These are phyloP conservation scores for Asterochloris erici DNA, from an alignment of 139 green algal species.

Conservation along the genomic window DNA sequence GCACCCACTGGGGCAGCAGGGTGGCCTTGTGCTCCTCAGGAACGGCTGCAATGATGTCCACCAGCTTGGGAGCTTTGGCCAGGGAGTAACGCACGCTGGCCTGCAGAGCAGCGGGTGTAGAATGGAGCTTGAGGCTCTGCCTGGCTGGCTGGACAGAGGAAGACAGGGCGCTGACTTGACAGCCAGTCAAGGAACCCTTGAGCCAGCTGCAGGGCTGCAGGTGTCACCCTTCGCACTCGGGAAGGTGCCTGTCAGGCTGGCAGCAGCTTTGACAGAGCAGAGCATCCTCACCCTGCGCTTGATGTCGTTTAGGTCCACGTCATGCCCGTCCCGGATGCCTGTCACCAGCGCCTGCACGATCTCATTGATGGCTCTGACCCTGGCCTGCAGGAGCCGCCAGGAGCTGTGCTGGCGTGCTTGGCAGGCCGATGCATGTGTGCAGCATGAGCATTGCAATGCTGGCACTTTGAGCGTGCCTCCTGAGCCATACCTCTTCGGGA, in stretches of 20 bases:
- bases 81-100: constrained; percentile 47
- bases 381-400: constrained; percentile 38
- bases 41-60: constrained; percentile 97
- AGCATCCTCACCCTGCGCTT: constrained; percentile 49
- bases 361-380: constrained; percentile 75
- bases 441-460: too few relatives aligned
- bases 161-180: too few relatives aligned
- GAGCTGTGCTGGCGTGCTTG: too few relatives aligned
- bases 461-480: too few relatives aligned
- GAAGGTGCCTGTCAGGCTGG: too few relatives aligned
- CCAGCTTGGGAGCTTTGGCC: constrained; percentile 81
- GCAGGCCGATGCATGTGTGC: too few relatives aligned
- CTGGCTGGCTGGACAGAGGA: too few relatives aligned
- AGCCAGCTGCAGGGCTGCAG: too few relatives aligned
- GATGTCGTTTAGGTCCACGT: constrained; percentile 82
- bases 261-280: background rate
- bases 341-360: constrained; percentile 68
- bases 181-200: too few relatives aligned
- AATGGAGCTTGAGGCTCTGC: too few relatives aligned
- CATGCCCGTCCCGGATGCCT: constrained; percentile 59
- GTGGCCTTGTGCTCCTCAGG: constrained; percentile 82
- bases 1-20: constrained; percentile 76
- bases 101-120: constrained; percentile 23
- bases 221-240: too few relatives aligned
- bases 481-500: too few relatives aligned